These are phyloP conservation scores for Emergomyces pasteurianus DNA, from an alignment of 2,329 filamentous ascomycete species.

Conservation along the genomic window DNA sequence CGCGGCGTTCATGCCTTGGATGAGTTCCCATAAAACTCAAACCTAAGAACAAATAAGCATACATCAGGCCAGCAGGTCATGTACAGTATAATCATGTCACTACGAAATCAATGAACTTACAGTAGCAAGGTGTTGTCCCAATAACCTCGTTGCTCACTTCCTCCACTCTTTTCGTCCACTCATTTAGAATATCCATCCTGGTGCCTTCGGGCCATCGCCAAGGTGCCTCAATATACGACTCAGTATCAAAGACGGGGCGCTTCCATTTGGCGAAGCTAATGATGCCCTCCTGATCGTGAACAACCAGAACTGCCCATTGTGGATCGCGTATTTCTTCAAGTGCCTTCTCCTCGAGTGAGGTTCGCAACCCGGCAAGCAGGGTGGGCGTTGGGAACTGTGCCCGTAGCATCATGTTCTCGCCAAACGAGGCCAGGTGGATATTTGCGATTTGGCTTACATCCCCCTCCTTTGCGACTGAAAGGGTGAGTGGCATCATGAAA, in stretches of 20 bases:
- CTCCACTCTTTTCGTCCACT: constrained; percentile 10
- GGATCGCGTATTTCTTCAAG: constrained; percentile 12
- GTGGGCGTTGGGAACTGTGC: constrained; percentile 16
- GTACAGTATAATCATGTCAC: neutral
- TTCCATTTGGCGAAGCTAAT: constrained; percentile 15
- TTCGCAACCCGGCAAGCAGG: constrained; percentile 10
- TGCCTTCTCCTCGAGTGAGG: constrained; percentile 10
- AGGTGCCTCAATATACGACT: constrained; percentile 9
- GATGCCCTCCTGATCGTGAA: constrained; percentile 6
- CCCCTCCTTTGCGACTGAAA: constrained; percentile 7
- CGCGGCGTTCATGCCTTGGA: constrained; percentile 11
- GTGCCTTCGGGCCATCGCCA: constrained; percentile 14
- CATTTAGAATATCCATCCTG: constrained; percentile 6
- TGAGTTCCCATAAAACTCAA: constrained; percentile 13
- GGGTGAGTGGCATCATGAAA: constrained; percentile 3
- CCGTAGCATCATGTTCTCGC: constrained; percentile 13
- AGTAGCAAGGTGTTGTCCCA: constrained; percentile 5
- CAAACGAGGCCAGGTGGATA: constrained; percentile 17
- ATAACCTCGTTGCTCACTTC: constrained; percentile 3
- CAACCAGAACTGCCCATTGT: constrained; percentile 11
- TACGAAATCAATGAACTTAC: neutral
- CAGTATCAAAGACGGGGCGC: constrained; percentile 4
- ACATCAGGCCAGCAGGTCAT: neutral
- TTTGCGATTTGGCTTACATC: constrained; percentile 15
- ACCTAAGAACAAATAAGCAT: constrained; percentile 3